Base-by-base conservation (phyloP, 2,329 filamentous ascomycete genomes). In the Nectriaceae sp. region DNA sequence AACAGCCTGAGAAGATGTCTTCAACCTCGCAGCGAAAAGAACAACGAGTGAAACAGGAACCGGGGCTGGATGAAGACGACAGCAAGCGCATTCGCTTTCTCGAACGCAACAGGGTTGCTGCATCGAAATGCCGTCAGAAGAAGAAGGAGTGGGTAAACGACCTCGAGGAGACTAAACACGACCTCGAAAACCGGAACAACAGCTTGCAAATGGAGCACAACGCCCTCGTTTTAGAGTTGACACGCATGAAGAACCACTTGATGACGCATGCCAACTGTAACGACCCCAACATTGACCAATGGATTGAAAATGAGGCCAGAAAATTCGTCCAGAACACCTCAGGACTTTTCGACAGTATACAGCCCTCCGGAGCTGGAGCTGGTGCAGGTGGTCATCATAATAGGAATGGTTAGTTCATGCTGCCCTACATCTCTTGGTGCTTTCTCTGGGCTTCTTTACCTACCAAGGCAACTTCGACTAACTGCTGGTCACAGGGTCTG, bases 41-140 rank as follows among this genome's bases (percentile, higher is more conserved):
- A 55, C 64, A 38, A 49, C 56, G 43, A 50, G 56, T 20, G 5
- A 52, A 38, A 44, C 21, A 40, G 2, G 52, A 49, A 6, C 26
- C 26, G 31, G 20, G 0, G 45, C 49, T 53, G 1, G 63, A 57
- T 3, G 71, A 75, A 10, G 65, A 69, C 1, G 63, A 63, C 6
- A 36, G 52, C 4, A 82, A 79, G 57, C 74, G 81, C 21, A 75
- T 73, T 52, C 78, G 77, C 52, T 85, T 84, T 57, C 75, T 89
- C 0, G 84, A 88, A 66, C 80, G 87, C 51, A 91, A 91, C 65
- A 78, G 87, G 10, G 71, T 87, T 3, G 87, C 88, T 0, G 87
- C 88, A 2, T 87, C 83, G 64, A 90, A 89, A 63, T 90, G 87
- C 61, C 80, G 87, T 3, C 80, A 86, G 60, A 89, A 88, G 67